Conservation (phyloP, 495 filamentous ascomycete species). For the Trichoderma virens region DNA sequence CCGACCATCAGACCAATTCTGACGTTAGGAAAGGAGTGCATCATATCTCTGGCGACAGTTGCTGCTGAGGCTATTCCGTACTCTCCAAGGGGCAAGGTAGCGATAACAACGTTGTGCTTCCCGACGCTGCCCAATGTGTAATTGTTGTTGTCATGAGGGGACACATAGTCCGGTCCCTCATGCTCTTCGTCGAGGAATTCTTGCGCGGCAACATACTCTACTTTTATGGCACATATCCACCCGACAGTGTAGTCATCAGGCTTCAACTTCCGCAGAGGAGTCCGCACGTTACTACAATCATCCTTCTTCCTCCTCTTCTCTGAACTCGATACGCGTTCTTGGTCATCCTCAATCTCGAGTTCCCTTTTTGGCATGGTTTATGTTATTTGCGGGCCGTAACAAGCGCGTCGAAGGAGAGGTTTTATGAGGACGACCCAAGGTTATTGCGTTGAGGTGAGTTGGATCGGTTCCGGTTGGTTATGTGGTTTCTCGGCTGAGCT, state of each 20-base stretch:
- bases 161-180: constrained; percentile 9
- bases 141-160: constrained; percentile 22
- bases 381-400: too few relatives aligned
- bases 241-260: constrained; percentile 37
- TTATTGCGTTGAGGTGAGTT: too few relatives aligned
- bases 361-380: too few relatives aligned
- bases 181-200: constrained; percentile 42
- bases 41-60: constrained; percentile 27
- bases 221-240: constrained; percentile 40
- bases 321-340: too few relatives aligned
- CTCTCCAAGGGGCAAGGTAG: constrained; percentile 28
- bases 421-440: too few relatives aligned
- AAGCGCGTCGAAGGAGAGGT: too few relatives aligned
- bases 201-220: constrained; percentile 36
- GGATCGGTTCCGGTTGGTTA: too few relatives aligned
- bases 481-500: too few relatives aligned
- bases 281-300: too few relatives aligned
- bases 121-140: constrained; percentile 36
- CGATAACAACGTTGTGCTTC: constrained; percentile 36
- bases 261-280: too few relatives aligned
- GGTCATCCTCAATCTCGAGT: too few relatives aligned
- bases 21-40: constrained; percentile 32
- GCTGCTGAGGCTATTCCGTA: constrained; percentile 31
- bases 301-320: too few relatives aligned
- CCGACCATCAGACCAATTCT: constrained; percentile 40